A percentile compares a stretch with the other conserved stretches of the same genome.
These are phyloP conservation scores for Globisporangium rhizosaccharum DNA, from an alignment of 352 stramenopile species.

Conservation along the genomic window DNA sequence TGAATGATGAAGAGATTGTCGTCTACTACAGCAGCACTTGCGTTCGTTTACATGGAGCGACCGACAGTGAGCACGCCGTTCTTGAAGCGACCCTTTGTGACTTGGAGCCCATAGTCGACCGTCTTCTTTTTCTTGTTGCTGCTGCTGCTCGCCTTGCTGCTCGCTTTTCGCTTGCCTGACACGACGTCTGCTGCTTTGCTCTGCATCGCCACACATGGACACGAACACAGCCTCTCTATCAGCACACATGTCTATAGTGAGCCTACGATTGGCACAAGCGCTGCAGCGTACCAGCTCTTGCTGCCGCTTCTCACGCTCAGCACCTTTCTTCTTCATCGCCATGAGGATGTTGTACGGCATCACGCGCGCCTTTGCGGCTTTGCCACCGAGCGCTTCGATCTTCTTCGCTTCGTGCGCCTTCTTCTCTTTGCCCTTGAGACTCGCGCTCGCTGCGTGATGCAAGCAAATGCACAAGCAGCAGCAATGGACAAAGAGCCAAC, in stretches of 20 bases:
- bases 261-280: not conserved
- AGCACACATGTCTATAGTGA: not conserved
- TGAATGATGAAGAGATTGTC: too few relatives aligned
- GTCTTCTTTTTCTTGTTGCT: slow-evolving; percentile 58
- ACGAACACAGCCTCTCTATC: not conserved
- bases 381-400: slow-evolving; percentile 63
- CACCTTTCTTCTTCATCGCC: slow-evolving; percentile 61
- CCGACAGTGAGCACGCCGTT: slow-evolving; percentile 69
- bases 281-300: slow-evolving; percentile 42
- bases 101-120: slow-evolving; percentile 68
- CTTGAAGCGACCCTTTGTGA: slow-evolving; percentile 70
- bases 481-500: not conserved
- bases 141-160: slow-evolving; percentile 30
- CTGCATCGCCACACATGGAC: slow-evolving; percentile 16
- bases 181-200: slow-evolving; percentile 66
- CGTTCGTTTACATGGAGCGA: slow-evolving; percentile 13
- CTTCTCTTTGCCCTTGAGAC: slow-evolving; percentile 77
- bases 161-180: slow-evolving; percentile 51
- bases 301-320: slow-evolving; percentile 41
- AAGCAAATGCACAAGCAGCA: not conserved
- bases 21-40: too few relatives aligned
- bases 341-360: slow-evolving; percentile 74
- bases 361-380: slow-evolving; percentile 45
- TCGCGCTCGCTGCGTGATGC: slow-evolving; percentile 28
- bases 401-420: slow-evolving; percentile 67